Conservation (phyloP, 805 yeast genomes). For the Saturnispora gosingensis region DNA sequence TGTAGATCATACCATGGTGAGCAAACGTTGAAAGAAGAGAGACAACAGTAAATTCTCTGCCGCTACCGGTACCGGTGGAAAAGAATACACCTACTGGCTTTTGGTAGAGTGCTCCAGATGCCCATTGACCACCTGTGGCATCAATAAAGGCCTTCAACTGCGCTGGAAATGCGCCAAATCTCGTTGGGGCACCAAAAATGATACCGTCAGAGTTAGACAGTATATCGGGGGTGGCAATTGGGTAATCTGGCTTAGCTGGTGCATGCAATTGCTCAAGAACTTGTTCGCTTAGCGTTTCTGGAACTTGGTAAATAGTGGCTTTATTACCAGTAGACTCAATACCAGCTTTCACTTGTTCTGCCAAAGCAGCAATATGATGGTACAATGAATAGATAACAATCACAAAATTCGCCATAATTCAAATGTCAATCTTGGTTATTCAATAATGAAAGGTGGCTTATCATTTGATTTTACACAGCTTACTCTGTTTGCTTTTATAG, state of each 20-base stretch:
- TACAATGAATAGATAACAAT: conserved; percentile 65
- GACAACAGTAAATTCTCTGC: conserved; percentile 65
- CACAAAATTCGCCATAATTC: conserved; percentile 19
- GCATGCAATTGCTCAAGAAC: conserved; percentile 51
- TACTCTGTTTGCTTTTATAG: background rate
- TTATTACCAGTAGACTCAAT: conserved; percentile 56
- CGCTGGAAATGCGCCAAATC: conserved; percentile 75
- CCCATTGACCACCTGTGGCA: conserved; percentile 75
- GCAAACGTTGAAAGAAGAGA: conserved; percentile 55
- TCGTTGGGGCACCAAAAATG: conserved; percentile 78
- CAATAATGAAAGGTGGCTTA: conserved; percentile 29
- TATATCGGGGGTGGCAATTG: conserved; percentile 52
- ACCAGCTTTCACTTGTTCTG: conserved; percentile 61
- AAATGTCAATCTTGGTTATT: background rate
- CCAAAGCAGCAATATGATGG: conserved; percentile 65
- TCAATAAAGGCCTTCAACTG: conserved; percentile 75
- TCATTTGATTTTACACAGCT: conserved; percentile 37
- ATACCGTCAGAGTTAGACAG: conserved; percentile 66
- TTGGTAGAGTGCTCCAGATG: conserved; percentile 58
- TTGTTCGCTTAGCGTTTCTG: conserved; percentile 63
- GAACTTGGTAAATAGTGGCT: conserved; percentile 65
- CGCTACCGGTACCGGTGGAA: conserved; percentile 77
- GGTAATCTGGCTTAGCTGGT: conserved; percentile 52
- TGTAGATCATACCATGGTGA: conserved; percentile 74
- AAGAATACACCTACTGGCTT: conserved; percentile 68